Base-by-base conservation (phyloP, 148 eudicot species). In the Persicaria maculosa region DNA sequence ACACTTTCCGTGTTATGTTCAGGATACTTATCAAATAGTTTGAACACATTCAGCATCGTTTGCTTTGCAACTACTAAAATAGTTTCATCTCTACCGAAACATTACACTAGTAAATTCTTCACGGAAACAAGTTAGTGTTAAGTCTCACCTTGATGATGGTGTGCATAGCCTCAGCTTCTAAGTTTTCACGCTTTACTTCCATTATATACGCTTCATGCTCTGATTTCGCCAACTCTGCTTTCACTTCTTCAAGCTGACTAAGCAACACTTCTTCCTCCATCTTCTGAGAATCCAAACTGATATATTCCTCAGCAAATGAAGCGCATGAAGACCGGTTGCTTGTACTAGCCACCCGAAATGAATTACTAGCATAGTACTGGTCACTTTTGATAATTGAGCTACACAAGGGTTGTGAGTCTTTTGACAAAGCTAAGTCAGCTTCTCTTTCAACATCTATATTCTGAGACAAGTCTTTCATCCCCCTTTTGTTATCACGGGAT, bases 161-260 rank as follows among this genome's bases (percentile, higher is more conserved):
- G 59, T 89, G 84, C 46, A 85, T 46, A 73, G 87, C 92, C 74
- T 83, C 83, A 81, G 78, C 86, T 83, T 88, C 97, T 78, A 83
- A 61, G 6, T 77, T 62, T 64, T 81, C 83, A 71, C 86, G 78
- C 82, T 85, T 87, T 74, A 79, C 65, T 67, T 82, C 47, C 88
- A 88, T 86, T 36, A 58, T 50, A 69, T 71, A 47, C 47, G 81
- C 87, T 83, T 82, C 81, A 52, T 79, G 74, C 50, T 80, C 84
- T 72, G 83, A 85, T 74, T 62, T 78, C 69, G 76, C 85, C 79
- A 76, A 87, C 78, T 84, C 89, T 45, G 48, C 71, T 72, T 71
- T 80, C n/a, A 81, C 52, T 83, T 89, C 88, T 75, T 62, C 80
- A 74, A 91, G 84, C 77, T 79, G 83, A 71, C 69, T 53, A 68